These are phyloP conservation scores for Elaeagnus macrophylla DNA, from an alignment of 306 rosid species.

Conservation along the genomic window DNA sequence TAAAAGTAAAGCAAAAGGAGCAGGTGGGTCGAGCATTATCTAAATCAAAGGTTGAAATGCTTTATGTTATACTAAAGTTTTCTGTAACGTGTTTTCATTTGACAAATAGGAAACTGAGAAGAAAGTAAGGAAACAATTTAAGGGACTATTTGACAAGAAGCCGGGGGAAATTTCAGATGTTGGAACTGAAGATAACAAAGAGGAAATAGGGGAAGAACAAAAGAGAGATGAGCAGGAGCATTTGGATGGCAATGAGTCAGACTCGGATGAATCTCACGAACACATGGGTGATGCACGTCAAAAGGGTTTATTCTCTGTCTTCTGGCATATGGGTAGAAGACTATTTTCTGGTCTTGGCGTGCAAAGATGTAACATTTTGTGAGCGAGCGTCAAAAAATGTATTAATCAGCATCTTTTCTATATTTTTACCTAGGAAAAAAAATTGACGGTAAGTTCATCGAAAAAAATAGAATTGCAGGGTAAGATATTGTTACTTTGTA, in stretches of 20 bases:
- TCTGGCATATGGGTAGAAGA: constrained; percentile 53
- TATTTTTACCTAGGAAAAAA: no score
- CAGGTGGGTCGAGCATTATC: constrained; percentile 41
- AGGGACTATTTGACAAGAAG: constrained; percentile 86
- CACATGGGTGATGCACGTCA: constrained; percentile 23
- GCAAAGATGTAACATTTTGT: constrained; percentile 63
- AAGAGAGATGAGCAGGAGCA: constrained; percentile 30
- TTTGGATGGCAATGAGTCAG: constrained; percentile 30
- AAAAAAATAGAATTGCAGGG: no score
- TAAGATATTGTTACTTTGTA: no score
- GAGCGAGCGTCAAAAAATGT: constrained; percentile 1
- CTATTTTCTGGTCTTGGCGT: constrained; percentile 47
- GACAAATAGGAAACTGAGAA: constrained; percentile 59
- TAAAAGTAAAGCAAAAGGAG: constrained; percentile 64
- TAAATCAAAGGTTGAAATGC: neutral
- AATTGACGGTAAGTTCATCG: no score
- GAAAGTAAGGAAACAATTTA: constrained; percentile 72
- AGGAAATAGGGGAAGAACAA: constrained; percentile 30
- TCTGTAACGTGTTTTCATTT: neutral
- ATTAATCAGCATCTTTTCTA: no score
- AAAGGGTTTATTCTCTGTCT: constrained; percentile 48
- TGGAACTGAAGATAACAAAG: constrained; percentile 32
- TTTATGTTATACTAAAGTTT: neutral
- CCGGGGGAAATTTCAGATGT: constrained; percentile 83
- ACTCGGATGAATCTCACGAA: constrained; percentile 45